Evolutionary conservation across 768 basidiomycete species (phyloP), one percentile per base, ranked within the genome.

Genomic region (Crucibulum laeve): DNA sequence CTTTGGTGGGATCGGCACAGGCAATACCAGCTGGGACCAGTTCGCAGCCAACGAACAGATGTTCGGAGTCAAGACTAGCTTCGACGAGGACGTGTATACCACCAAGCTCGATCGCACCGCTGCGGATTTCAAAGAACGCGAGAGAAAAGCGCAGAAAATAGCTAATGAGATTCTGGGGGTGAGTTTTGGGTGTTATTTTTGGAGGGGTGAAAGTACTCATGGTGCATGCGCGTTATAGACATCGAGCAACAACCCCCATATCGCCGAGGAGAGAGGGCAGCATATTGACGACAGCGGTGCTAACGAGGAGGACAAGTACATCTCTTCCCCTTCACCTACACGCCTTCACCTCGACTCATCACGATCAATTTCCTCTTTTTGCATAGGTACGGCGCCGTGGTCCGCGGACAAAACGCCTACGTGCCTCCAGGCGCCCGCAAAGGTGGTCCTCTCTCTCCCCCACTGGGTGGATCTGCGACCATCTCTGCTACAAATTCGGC

Each of bases 221-320:
- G 54, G 40, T 53, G 35, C 21, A 17, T 23, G 0, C 28, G 21
- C 42, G 38, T 49, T 48, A 36, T 19, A 91, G 89, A 62, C 74
- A 37, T 49, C 70, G 8, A 70, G 83, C 3, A 82, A 62, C 53
- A 98, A 97, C 63, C 68, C 82, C 0, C 96, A 99, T 61, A 64
- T 98, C 39, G 82, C 86, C 33, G 96, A 98, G 63, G 96, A 98
- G 66, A 81, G 96, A 57, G 71, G 74, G 48, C 53, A 79, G 46
- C 56, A 60, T 25, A 64, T 79, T 14, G 86, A 90, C 58, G 85
- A 87, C 50, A 84, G 76, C 46, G 84, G 82, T 30, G 62, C 72
- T 45, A 92, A 94, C 59, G 96, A 99, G 68, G 96, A 99, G 64
- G 95, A 98, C 70, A 94, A 91, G 95, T 97, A 50, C 56, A 79